phyloP scores from a whole-genome alignment of 176 grass and related monocot species.

The Melocanna baccifera region DNA sequence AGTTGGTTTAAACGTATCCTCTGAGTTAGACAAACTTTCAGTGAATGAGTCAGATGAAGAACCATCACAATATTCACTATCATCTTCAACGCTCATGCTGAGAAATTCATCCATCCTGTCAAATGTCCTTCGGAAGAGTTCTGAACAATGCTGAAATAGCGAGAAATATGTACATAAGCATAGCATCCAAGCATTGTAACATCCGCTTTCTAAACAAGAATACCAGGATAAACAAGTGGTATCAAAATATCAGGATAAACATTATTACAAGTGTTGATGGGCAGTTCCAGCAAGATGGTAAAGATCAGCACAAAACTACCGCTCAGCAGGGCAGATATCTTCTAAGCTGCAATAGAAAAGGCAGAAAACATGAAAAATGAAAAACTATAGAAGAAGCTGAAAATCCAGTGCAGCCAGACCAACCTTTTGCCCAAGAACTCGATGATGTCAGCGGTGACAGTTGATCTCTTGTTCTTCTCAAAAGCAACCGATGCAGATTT shows the following conservation, averaged over 20 bases:
- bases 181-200: background rate
- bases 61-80: no score
- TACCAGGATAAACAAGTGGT: background rate
- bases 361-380: background rate
- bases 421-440: constrained; percentile 55
- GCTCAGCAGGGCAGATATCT: constrained; percentile 55
- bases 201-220: background rate
- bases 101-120: no score
- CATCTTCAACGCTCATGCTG: no score
- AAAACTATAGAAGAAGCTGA: background rate
- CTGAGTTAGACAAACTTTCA: no score
- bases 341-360: constrained; percentile 62
- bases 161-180: background rate
- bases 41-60: no score
- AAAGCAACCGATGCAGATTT: no score
- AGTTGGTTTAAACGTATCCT: no score
- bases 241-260: background rate
- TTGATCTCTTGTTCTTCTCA: no score
- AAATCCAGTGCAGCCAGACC: background rate
- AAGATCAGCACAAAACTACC: background rate
- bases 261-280: background rate
- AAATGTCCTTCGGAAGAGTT: background rate
- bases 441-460: constrained; percentile 81
- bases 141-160: background rate
- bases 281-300: background rate